Evolutionary conservation across 192 early-diverging fungal genomes (phyloP), one percentile per base, ranked within the genome.

Genomic region (Coemansia sp.): DNA sequence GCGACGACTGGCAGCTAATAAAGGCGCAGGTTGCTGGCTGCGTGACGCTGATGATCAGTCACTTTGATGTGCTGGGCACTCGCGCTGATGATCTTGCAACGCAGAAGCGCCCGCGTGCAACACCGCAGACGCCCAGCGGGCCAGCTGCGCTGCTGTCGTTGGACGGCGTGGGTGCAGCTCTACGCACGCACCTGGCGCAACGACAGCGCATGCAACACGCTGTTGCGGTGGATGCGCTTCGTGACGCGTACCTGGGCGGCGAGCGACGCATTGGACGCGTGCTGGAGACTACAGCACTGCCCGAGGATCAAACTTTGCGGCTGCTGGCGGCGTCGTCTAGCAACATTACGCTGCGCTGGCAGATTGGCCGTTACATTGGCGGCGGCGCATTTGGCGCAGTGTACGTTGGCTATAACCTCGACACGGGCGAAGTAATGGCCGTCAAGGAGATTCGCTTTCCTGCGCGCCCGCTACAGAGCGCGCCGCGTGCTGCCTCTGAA

Each of bases 401-500:
- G 21, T 93, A 93, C 69, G 80, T 90, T 56, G 94, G 88, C 7
- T 88, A 91, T 62, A 94, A 94, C 56, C 84, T 92, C 29, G 90
- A 92, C 67, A 87, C 91, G 2, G 88, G 90, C 33, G 91, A 90
- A 57, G 66, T 94, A 19, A 93, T 96, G 89, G 94, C 94, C 0
- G 94, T 94, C 66, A 96, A 96, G 71, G 94, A 94, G 66, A 96
- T 96, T 59, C 83, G 89, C 24, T 92, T 94, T 78, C 89, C 88
- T 14, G 90, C 67, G 85, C 50, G 88, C 70, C 64, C 70, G 75
- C 53, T 64, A 7, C 60, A 58, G 24, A 67, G 65, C 36, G 56
- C 57, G 7, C 59, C 61, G 2, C 69, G 24, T 4, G n/a, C 39
- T 60, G 62, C 65, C 23, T 55, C 14, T 29, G 63, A 59, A 19